phyloP scores from a whole-genome alignment of 176 grass and related monocot species.

The Puya raimondii region DNA sequence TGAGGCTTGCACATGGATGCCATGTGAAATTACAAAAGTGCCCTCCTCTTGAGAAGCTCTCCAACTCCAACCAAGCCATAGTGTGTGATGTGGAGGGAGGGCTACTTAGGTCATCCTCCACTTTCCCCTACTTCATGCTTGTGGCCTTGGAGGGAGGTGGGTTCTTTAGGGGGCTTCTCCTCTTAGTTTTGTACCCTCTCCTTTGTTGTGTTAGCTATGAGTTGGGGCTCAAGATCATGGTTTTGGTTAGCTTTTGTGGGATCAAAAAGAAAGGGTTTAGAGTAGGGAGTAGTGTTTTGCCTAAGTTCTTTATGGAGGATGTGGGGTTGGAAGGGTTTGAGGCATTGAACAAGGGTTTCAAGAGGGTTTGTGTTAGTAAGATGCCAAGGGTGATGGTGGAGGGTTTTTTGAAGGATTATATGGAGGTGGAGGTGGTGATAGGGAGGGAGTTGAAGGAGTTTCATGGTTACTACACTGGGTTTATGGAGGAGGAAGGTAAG shows the following conservation, averaged over 20 bases:
- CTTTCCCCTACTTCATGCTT: conserved; percentile 83
- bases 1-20: neutral
- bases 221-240: conserved; percentile 22
- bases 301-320: conserved; percentile 61
- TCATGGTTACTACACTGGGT: conserved; percentile 44
- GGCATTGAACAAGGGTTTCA: neutral
- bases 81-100: conserved; percentile 31
- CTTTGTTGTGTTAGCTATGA: conserved; percentile 9
- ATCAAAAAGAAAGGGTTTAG: conserved; percentile 24
- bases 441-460: conserved; percentile 39
- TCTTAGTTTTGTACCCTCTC: conserved; percentile 40
- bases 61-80: neutral
- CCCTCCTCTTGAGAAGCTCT: neutral
- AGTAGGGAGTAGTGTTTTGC: conserved; percentile 44
- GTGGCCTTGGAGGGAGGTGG: conserved; percentile 59
- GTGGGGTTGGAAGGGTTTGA: conserved; percentile 29
- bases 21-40: neutral
- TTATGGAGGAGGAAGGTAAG: conserved; percentile 29
- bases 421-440: conserved; percentile 26
- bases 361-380: conserved; percentile 27
- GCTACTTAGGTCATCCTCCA: conserved; percentile 15
- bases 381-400: conserved; percentile 76
- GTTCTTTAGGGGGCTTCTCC: conserved; percentile 31
- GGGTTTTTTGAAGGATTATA: conserved; percentile 39
- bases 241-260: conserved; percentile 45